Evolutionary conservation across 495 filamentous ascomycete species (phyloP).

Genomic region (Entonaema liquescens): DNA sequence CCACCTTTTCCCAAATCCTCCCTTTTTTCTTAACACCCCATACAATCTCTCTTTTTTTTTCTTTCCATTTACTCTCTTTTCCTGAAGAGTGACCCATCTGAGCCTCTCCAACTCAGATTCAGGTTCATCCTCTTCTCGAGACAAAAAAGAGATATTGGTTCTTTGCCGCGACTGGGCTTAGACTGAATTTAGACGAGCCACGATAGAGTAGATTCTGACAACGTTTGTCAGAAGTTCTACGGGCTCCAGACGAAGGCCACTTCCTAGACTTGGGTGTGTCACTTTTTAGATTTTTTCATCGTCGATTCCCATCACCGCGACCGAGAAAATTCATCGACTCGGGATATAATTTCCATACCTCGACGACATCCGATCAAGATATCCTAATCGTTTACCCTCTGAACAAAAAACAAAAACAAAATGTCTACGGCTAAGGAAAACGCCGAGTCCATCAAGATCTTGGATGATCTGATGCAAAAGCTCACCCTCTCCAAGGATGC

Average conservation of each 20-base stretch:
- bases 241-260: conserved; percentile 10
- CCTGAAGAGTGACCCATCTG: conserved; percentile 39
- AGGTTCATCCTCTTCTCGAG: conserved; percentile 21
- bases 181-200: conserved; percentile 34
- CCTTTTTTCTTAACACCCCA: conserved; percentile 19
- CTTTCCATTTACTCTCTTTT: conserved; percentile 34
- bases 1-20: conserved; percentile 16
- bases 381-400: conserved; percentile 2
- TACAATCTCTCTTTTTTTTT: conserved; percentile 22
- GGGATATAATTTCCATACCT: background rate
- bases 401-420: conserved; percentile 7
- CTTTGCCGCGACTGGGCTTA: conserved; percentile 30
- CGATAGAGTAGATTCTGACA: conserved; percentile 39
- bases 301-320: conserved; percentile 1
- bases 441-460: conserved; percentile 60
- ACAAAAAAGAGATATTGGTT: conserved; percentile 25
- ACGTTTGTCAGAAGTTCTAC: conserved; percentile 29
- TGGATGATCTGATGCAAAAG: conserved; percentile 63
- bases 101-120: conserved; percentile 39
- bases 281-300: conserved; percentile 14
- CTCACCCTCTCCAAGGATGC: conserved; percentile 63
- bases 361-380: conserved; percentile 6
- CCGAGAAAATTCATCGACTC: conserved; percentile 7
- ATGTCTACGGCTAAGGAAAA: conserved; percentile 53
- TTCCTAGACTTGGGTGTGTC: conserved; percentile 21